Base-by-base conservation (phyloP, 2,329 filamentous ascomycete genomes). In the Stagonosporopsis rhizophila region DNA sequence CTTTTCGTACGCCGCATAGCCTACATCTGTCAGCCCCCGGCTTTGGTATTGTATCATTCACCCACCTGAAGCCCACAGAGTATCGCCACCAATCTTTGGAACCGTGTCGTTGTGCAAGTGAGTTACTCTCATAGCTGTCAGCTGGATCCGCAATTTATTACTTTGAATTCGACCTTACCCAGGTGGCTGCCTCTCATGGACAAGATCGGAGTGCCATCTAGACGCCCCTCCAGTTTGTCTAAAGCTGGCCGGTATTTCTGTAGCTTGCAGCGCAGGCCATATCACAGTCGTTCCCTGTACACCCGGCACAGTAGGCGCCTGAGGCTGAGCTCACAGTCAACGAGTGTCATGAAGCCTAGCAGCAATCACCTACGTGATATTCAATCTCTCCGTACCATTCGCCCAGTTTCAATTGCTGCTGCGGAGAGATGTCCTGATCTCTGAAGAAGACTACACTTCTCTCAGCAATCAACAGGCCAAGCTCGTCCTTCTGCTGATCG, bases 1-100 rank as follows among this genome's bases (percentile, higher is more conserved):
- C 75, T 91, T 91, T 73, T 90, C 87, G 64, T 91, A 91, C 0
- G 88, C 88, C 0, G 84, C 79, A 68, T 91, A 91, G 1, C 88
- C 53, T 56, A 20, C 17, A 37, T 8, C 9, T 4, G 42, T 56
- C 30, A 56, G 38, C 87, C 20, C 27, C n/a, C 30, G 27, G 22
- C 22, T 6, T 11, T 12, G 1, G 2, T 17, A 32, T 20, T 12
- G 17, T 27, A 34, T 19, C 15, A 27, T 17, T 6, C 30, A 17
- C 49, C 15, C 42, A 62, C 62, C 71, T 55, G 82, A 86, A 0
- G 88, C 86, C 88, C 89, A 91, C 0, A 91, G 81, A 0, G 89
- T 91, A 71, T 91, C 89, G 11, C 89, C 89, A 1, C 89, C 89
- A 0, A 85, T 69, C 0, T 79, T 80, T 0, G 87, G 87, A 0